Conservation (phyloP, 1,139 yeast genomes). For the Geotrichum siamense region DNA sequence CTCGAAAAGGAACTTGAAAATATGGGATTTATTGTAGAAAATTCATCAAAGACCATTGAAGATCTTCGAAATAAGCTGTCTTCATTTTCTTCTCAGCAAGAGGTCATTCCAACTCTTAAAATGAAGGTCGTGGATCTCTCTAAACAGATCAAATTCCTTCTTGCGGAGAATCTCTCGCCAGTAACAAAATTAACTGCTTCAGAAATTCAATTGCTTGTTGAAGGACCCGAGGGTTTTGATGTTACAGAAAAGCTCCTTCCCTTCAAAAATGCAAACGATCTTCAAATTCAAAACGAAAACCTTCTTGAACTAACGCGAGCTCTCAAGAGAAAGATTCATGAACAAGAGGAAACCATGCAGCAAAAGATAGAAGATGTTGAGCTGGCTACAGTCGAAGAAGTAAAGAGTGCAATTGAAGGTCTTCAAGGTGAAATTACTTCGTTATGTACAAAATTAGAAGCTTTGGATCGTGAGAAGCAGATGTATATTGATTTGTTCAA, state of each 20-base stretch:
- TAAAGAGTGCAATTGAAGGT: constrained; percentile 64
- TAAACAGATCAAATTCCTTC: constrained; percentile 65
- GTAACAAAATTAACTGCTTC: constrained; percentile 54
- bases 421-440: constrained; percentile 57
- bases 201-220: constrained; percentile 42
- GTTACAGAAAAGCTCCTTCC: constrained; percentile 68
- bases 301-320: constrained; percentile 59
- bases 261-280: constrained; percentile 58
- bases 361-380: constrained; percentile 45
- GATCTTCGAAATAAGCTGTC: constrained; percentile 32
- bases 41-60: not conserved
- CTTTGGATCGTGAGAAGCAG: constrained; percentile 59
- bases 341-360: constrained; percentile 40
- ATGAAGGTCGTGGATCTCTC: constrained; percentile 66
- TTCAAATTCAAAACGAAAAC: constrained; percentile 68
- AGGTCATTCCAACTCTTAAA: constrained; percentile 37
- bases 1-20: constrained; percentile 49
- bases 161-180: constrained; percentile 54
- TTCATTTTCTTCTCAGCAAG: constrained; percentile 15
- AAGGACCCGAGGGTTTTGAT: constrained; percentile 31
- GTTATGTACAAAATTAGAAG: constrained; percentile 44
- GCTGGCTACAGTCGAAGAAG: constrained; percentile 60
- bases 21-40: constrained; percentile 43
- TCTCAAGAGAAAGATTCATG: constrained; percentile 62
- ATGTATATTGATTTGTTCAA: constrained; percentile 41